Conservation (phyloP, 768 basidiomycete species). For the Baorangia bicolor region DNA sequence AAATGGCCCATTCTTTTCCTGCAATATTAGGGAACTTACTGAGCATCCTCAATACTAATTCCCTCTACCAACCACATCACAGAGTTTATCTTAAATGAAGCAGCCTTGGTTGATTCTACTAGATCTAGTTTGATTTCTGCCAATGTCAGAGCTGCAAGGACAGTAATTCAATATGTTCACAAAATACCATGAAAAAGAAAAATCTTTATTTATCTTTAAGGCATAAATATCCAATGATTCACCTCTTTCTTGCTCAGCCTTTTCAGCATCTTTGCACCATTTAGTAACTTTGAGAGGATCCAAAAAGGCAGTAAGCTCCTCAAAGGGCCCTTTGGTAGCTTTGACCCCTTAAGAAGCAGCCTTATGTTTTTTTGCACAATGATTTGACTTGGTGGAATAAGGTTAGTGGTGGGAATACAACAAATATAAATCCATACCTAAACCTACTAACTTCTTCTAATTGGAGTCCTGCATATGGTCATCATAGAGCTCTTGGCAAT, state of each 20-base stretch:
- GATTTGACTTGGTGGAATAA: too few relatives aligned
- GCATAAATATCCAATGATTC: background rate
- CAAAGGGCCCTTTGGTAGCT: too few relatives aligned
- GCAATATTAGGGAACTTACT: background rate
- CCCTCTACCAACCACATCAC: background rate
- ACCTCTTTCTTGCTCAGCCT: too few relatives aligned
- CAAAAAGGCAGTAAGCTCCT: too few relatives aligned
- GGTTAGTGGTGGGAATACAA: too few relatives aligned
- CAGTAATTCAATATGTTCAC: too few relatives aligned
- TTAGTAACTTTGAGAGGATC: too few relatives aligned
- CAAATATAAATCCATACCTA: too few relatives aligned
- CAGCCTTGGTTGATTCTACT: background rate
- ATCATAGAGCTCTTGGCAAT: constrained; percentile 23
- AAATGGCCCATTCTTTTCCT: too few relatives aligned
- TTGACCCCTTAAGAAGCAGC: too few relatives aligned
- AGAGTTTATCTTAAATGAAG: background rate
- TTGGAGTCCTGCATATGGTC: constrained; percentile 2
- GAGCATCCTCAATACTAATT: background rate
- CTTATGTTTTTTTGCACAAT: background rate
- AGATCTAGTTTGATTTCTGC: background rate
- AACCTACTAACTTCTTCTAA: background rate
- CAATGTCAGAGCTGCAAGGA: background rate
- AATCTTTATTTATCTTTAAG: background rate
- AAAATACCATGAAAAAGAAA: too few relatives aligned
- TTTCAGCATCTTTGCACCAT: too few relatives aligned